Conservation (phyloP, 129 eudicot genomes). For the Escallonia herrerae region DNA sequence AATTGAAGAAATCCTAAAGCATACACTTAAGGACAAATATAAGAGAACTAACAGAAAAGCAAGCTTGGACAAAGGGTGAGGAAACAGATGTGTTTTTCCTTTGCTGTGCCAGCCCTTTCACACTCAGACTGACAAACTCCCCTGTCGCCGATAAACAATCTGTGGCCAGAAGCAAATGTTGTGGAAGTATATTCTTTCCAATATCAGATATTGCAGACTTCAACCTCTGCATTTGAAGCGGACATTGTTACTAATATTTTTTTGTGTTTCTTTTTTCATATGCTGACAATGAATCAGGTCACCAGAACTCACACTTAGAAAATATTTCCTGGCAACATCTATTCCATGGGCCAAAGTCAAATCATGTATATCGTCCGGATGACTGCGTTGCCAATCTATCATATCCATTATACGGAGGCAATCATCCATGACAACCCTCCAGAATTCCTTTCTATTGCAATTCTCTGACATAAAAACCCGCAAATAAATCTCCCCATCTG, state of each 20-base stretch:
- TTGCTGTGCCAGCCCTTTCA: slow-evolving; percentile 63
- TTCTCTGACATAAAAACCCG: slow-evolving; percentile 63
- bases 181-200: slow-evolving; percentile 69
- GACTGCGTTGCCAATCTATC: slow-evolving; percentile 90
- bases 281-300: not conserved
- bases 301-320: slow-evolving; percentile 52
- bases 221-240: slow-evolving; percentile 40
- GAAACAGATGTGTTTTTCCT: slow-evolving; percentile 49
- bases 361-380: slow-evolving; percentile 73
- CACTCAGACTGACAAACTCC: slow-evolving; percentile 64
- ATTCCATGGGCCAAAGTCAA: slow-evolving; percentile 55
- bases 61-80: slow-evolving; percentile 79
- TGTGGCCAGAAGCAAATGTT: slow-evolving; percentile 70
- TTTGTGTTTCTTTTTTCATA: not conserved
- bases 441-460: slow-evolving; percentile 44
- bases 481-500: slow-evolving; percentile 63
- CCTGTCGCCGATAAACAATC: slow-evolving; percentile 77
- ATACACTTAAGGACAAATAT: not conserved
- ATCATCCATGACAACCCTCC: slow-evolving; percentile 51
- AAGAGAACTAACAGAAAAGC: slow-evolving; percentile 58
- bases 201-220: slow-evolving; percentile 59
- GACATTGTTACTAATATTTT: not conserved
- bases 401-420: slow-evolving; percentile 63
- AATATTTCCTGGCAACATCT: slow-evolving; percentile 61
- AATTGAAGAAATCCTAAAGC: not conserved